Percentiles rank a stretch among this genome's conserved stretches.
Evolutionary conservation across 352 stramenopile genomes (phyloP).

Genomic region (Globisporangium takayamanum): DNA sequence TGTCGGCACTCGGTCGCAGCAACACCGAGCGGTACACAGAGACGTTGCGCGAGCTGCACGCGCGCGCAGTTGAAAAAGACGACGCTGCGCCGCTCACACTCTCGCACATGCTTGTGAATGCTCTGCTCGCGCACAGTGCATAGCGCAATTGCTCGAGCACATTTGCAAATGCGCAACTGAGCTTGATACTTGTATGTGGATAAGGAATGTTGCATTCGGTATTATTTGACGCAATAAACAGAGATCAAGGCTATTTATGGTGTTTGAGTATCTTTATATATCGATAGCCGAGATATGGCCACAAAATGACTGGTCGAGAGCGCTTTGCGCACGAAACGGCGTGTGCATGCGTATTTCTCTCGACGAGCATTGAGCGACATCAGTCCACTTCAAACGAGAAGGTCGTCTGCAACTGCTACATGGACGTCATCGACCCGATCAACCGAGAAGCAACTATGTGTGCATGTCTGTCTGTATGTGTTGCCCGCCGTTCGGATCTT

Average conservation of each 20-base stretch:
- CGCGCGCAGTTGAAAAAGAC: conserved; percentile 30
- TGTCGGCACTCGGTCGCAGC: conserved; percentile 21
- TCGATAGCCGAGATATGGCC: neutral
- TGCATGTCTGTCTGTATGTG: conserved; percentile 2
- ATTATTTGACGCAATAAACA: neutral
- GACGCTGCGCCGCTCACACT: conserved; percentile 33
- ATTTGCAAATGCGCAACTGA: neutral
- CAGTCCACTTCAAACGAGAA: neutral
- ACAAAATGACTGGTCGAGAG: conserved; percentile 9
- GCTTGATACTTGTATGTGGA: neutral
- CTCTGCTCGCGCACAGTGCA: conserved; percentile 1
- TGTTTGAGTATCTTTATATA: neutral
- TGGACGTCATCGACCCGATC: neutral
- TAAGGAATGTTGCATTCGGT: neutral
- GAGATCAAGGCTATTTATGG: neutral
- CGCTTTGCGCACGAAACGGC: neutral
- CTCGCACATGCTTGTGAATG: conserved; percentile 22
- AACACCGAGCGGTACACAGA: conserved; percentile 24
- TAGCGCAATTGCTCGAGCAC: neutral
- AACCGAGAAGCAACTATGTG: neutral
- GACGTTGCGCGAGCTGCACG: conserved; percentile 34
- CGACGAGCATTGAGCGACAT: too few species aligned
- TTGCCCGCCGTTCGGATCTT: conserved; percentile 12
- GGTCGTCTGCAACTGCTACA: neutral
- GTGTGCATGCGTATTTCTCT: neutral